These are phyloP conservation scores for Solanum peruvianum DNA, from an alignment of 257 asterid genomes.

Conservation along the genomic window DNA sequence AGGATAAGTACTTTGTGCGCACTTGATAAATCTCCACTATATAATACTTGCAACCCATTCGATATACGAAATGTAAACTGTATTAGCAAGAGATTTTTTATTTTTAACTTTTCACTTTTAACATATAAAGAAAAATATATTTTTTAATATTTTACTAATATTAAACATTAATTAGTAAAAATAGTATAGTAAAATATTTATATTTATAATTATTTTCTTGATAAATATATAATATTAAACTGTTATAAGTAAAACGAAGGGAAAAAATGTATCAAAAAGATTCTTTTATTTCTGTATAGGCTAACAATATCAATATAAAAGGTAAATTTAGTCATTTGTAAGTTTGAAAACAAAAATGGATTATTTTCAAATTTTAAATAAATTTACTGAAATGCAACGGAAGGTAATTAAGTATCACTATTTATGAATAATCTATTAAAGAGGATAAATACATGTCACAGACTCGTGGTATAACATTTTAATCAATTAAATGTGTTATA, in stretches of 20 bases:
- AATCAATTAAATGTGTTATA: neutral
- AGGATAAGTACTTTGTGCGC: too few relatives aligned
- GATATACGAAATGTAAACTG: fast-evolving
- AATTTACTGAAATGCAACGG: neutral
- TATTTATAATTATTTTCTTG: too few relatives aligned
- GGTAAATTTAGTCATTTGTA: neutral
- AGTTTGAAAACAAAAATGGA: neutral
- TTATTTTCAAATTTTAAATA: neutral
- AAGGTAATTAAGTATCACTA: neutral
- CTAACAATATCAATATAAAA: neutral
- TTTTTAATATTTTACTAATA: too few relatives aligned
- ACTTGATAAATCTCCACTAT: too few relatives aligned
- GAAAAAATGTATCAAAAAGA: neutral
- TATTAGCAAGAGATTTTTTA: neutral
- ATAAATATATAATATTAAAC: too few relatives aligned
- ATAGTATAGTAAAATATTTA: too few relatives aligned
- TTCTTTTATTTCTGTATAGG: neutral
- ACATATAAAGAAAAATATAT: neutral
- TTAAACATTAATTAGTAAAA: neutral
- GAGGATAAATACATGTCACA: neutral
- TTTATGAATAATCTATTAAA: neutral
- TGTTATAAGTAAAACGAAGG: too few relatives aligned
- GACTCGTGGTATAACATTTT: neutral
- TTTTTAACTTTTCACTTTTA: neutral
- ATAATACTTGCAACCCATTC: neutral